These are phyloP conservation scores for Penicillium goetzii DNA, from an alignment of 495 filamentous ascomycete genomes.

Conservation along the genomic window DNA sequence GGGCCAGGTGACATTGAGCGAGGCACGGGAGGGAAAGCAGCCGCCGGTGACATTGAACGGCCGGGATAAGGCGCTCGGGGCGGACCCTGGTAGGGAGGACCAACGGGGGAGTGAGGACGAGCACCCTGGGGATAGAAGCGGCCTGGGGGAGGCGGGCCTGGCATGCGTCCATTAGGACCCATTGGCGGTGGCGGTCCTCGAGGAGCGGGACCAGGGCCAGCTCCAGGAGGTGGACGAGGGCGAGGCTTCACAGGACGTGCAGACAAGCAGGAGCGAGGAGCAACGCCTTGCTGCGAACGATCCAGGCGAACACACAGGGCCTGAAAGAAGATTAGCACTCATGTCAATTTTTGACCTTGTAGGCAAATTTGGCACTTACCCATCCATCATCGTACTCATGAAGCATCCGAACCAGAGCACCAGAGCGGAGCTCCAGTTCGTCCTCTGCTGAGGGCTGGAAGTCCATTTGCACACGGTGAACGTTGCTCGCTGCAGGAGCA, in stretches of 20 bases:
- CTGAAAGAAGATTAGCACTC: slow-evolving; percentile 53
- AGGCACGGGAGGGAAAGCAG: slow-evolving; percentile 18
- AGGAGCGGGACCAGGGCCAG: slow-evolving; percentile 52
- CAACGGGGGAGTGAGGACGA: slow-evolving; percentile 47
- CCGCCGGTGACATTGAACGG: slow-evolving; percentile 32
- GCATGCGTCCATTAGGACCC: slow-evolving; percentile 51
- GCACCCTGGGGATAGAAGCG: slow-evolving; percentile 47
- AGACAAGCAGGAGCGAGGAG: slow-evolving; percentile 90
- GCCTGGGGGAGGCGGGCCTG: slow-evolving; percentile 26
- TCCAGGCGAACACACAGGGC: slow-evolving; percentile 91
- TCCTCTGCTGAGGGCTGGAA: slow-evolving; percentile 93
- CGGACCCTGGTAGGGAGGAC: slow-evolving; percentile 32
- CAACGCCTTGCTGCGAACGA: slow-evolving; percentile 88
- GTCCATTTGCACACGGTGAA: slow-evolving; percentile 93
- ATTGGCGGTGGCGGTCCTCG: slow-evolving; percentile 55
- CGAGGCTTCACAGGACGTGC: slow-evolving; percentile 90
- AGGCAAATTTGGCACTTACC: slow-evolving; percentile 58
- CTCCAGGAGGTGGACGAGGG: slow-evolving; percentile 55
- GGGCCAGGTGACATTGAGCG: slow-evolving; percentile 28
- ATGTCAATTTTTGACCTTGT: not conserved
- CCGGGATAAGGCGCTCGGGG: slow-evolving; percentile 41
- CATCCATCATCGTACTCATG: slow-evolving; percentile 99
- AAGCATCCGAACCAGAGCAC: slow-evolving; percentile 82
- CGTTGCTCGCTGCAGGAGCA: slow-evolving; percentile 55
- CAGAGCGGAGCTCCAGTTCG: slow-evolving; percentile 77